Conservation (phyloP, 2,329 filamentous ascomycete species). For the Clonostachys rhizophaga region DNA sequence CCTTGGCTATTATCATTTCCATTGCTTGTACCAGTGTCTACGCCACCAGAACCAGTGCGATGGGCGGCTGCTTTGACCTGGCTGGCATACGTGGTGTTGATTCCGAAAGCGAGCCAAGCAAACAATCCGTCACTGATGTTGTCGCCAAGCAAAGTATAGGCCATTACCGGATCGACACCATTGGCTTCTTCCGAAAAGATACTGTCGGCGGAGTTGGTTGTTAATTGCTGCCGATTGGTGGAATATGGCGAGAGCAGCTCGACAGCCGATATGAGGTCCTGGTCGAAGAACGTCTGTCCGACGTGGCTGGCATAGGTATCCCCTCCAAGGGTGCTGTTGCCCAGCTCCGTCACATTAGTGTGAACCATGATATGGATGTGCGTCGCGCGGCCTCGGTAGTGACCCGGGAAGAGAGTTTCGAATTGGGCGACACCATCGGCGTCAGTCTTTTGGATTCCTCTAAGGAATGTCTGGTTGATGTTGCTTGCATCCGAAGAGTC, state of each 20-base stretch:
- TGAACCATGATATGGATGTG: slow-evolving; percentile 42
- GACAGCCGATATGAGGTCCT: slow-evolving; percentile 47
- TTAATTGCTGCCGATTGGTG: slow-evolving; percentile 38
- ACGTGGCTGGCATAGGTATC: slow-evolving; percentile 46
- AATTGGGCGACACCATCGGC: slow-evolving; percentile 35
- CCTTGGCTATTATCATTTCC: too few relatives aligned
- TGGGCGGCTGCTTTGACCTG: slow-evolving; percentile 19
- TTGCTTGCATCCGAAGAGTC: slow-evolving; percentile 29
- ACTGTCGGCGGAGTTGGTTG: slow-evolving; percentile 45
- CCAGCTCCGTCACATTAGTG: slow-evolving; percentile 21
- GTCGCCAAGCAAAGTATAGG: slow-evolving; percentile 54
- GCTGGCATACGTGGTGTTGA: slow-evolving; percentile 26
- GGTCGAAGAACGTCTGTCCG: slow-evolving; percentile 62
- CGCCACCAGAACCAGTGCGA: neutral
- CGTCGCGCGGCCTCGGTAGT: slow-evolving; percentile 36
- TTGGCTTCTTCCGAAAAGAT: slow-evolving; percentile 37
- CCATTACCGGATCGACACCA: slow-evolving; percentile 51
- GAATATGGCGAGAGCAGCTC: slow-evolving; percentile 42
- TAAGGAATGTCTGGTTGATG: slow-evolving; percentile 24
- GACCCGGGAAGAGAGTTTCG: slow-evolving; percentile 35
- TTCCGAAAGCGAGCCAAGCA: slow-evolving; percentile 49
- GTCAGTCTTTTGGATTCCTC: slow-evolving; percentile 32
- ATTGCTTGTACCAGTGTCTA: too few relatives aligned
- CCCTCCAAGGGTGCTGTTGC: slow-evolving; percentile 25
- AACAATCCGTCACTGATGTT: slow-evolving; percentile 44